Evolutionary conservation across 805 yeast genomes (phyloP), one percentile per base, ranked within the genome.

Genomic region (Metschnikowia peoriensis): DNA sequence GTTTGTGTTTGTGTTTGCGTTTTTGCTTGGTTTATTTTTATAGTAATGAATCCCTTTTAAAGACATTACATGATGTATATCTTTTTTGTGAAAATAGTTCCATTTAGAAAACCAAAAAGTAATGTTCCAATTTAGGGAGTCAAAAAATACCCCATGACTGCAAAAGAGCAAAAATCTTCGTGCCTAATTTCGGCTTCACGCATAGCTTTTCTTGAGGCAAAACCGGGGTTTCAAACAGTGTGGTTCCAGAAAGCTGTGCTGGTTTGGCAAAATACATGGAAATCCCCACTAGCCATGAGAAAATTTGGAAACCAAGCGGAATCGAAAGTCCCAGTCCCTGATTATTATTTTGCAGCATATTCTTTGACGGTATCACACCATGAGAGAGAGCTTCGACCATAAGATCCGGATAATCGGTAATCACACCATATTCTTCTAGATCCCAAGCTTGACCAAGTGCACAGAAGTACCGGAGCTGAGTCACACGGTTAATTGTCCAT

Each of bases 401-500:
- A 6, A 38, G 22, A 49, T 67, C 76, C 0, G 79, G 78, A 29
- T 52, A 52, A 51, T 75, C 79, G 6, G 68, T 52, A 38, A 75
- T 66, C 10, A 75, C 56, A 0, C 77, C 79, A 51, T 64, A 73
- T 42, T 71, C 73, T 2, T 49, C 40, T 9, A 75, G 42, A 2
- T 54, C 45, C 15, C 68, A 66, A 5, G 48, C 39, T 42, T 50
- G 51, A 38, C 75, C 69, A 15, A 73, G 48, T 15, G 55, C 59
- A 17, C 46, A 47, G 44, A 73, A 64, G 58, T 72, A 72, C 34
- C 70, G 68, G 44, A 61, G 69, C 53, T 75, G 78, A n/a, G 52
- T 53, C n/a, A 45, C 49, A 39, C 54, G 69, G 55, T 75, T 75
- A 44, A 75, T 58, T 9, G 79, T 75, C 79, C 78, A 75, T 16